phyloP scores from a whole-genome alignment of 2,329 filamentous ascomycete genomes.

The Penicillium sp. region DNA sequence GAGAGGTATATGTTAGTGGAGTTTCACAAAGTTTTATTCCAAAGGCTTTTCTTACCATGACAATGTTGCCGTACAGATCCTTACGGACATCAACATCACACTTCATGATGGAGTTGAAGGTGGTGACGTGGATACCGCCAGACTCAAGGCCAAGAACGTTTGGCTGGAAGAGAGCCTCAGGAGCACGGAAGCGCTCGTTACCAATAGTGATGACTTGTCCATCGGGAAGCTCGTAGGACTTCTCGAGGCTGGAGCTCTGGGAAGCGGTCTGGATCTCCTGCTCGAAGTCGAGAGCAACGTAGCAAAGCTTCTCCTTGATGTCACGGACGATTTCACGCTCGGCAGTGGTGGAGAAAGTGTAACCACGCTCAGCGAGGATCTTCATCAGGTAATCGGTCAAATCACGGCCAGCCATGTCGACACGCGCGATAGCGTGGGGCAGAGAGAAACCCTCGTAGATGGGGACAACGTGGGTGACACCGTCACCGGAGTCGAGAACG shows the following conservation, averaged over 20 bases:
- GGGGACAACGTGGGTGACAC: slow-evolving; percentile 99
- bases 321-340: slow-evolving; percentile 99
- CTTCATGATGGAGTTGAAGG: slow-evolving; percentile 99
- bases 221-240: slow-evolving; percentile 99
- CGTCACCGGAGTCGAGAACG: slow-evolving; percentile 98
- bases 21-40: neutral
- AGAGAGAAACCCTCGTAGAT: slow-evolving; percentile 99
- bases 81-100: slow-evolving; percentile 99
- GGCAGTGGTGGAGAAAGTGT: slow-evolving; percentile 99
- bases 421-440: slow-evolving; percentile 99
- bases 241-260: slow-evolving; percentile 98
- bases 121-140: slow-evolving; percentile 98
- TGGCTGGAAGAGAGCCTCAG: slow-evolving; percentile 99
- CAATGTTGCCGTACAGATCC: slow-evolving; percentile 99
- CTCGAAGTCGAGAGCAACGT: slow-evolving; percentile 99
- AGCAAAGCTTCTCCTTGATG: slow-evolving; percentile 99
- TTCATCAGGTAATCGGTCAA: slow-evolving; percentile 99
- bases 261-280: slow-evolving; percentile 99
- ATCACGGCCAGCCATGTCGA: slow-evolving; percentile 99
- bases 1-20: slow-evolving; percentile 13
- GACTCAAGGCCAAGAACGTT: slow-evolving; percentile 96
- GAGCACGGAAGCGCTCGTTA: slow-evolving; percentile 99
- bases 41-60: slow-evolving; percentile 75
- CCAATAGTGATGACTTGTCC: slow-evolving; percentile 99
- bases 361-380: slow-evolving; percentile 98